Percentiles rank a stretch among this genome's conserved stretches.
Conservation (phyloP, 2,329 filamentous ascomycete genomes). For the Verticillium isaacii region DNA sequence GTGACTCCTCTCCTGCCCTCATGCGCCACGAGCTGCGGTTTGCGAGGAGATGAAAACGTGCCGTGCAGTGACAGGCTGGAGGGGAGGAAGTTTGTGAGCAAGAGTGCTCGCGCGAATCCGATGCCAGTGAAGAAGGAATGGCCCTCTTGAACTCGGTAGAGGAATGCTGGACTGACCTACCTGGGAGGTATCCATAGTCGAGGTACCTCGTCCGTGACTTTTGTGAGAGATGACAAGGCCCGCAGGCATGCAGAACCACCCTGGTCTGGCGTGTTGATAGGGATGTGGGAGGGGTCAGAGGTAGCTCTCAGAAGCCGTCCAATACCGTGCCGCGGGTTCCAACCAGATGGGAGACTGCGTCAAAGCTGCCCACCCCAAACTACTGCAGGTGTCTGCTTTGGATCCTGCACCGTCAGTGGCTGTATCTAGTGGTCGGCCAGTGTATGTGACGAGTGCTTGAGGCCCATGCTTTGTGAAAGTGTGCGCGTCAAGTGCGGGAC, state of each 20-base stretch:
- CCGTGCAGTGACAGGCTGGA: neutral
- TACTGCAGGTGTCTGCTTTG: neutral
- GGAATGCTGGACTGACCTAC: conserved; percentile 4
- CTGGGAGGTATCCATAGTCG: conserved; percentile 2
- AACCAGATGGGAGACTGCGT: neutral
- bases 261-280: neutral
- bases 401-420: neutral
- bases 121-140: conserved; percentile 10
- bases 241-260: neutral
- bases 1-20: neutral
- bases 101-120: conserved; percentile 7
- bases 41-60: conserved; percentile 2
- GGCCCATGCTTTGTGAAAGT: neutral
- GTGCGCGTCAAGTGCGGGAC: neutral
- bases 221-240: neutral
- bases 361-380: neutral
- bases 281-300: neutral
- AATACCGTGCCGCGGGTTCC: neutral
- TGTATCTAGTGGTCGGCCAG: neutral
- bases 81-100: conserved; percentile 8
- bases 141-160: neutral
- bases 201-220: conserved; percentile 7
- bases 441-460: neutral
- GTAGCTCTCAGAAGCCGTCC: neutral
- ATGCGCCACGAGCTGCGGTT: neutral